Evolutionary conservation across 2,329 filamentous ascomycete genomes (phyloP).

Genomic region (Cladobotryum protrusum): DNA sequence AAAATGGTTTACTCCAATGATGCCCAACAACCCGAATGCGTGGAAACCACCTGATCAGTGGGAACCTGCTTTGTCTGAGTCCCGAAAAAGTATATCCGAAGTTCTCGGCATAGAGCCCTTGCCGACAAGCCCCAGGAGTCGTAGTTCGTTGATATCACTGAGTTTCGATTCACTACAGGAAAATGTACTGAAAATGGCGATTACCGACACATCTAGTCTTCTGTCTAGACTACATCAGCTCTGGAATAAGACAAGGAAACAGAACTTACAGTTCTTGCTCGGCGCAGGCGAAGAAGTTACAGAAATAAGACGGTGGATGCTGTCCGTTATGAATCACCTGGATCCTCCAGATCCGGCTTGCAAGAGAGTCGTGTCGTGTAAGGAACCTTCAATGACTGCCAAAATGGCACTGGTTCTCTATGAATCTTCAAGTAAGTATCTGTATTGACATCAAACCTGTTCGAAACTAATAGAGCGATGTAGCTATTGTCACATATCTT

Average conservation of each 20-base stretch:
- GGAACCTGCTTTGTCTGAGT: constrained; percentile 2
- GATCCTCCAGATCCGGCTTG: constrained; percentile 21
- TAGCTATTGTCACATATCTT: constrained; percentile 45
- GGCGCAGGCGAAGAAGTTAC: not conserved
- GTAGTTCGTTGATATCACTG: not conserved
- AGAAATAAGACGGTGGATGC: constrained; percentile 43
- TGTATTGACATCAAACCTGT: not conserved
- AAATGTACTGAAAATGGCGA: constrained; percentile 6
- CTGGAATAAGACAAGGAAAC: not conserved
- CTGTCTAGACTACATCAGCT: constrained; percentile 15
- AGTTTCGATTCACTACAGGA: constrained; percentile 1
- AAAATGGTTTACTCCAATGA: constrained; percentile 1
- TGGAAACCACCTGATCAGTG: constrained; percentile 8
- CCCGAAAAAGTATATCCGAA: not conserved
- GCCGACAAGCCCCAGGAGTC: not conserved
- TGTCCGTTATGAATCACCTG: constrained; percentile 48
- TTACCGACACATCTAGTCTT: not conserved
- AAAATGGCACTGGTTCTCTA: constrained; percentile 40
- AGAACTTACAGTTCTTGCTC: constrained; percentile 1
- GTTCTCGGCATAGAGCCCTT: not conserved
- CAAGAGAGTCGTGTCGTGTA: not conserved
- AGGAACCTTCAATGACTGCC: not conserved
- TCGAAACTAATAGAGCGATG: not conserved
- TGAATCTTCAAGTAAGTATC: constrained; percentile 40
- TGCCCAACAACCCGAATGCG: constrained; percentile 10